phyloP scores from a whole-genome alignment of 257 asterid genomes.

The Solanum dulcamara region DNA sequence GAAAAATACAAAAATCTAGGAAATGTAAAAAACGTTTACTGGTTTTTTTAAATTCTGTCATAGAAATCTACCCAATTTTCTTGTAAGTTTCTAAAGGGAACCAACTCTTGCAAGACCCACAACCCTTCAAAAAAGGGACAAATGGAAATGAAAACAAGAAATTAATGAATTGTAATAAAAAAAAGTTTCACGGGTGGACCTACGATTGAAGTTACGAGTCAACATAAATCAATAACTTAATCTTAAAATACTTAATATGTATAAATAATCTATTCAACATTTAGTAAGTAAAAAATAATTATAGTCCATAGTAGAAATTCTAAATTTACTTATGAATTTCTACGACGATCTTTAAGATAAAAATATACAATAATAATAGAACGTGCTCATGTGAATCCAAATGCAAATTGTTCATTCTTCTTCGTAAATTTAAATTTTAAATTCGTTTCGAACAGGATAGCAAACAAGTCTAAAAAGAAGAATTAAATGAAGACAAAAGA shows the following conservation, averaged over 20 bases:
- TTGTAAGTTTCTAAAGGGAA: background rate
- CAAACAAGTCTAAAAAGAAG: background rate
- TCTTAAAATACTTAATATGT: too few relatives aligned
- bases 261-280: too few relatives aligned
- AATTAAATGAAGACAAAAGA: background rate
- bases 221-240: too few relatives aligned
- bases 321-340: too few relatives aligned
- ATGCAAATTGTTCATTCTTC: too few relatives aligned
- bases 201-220: too few relatives aligned
- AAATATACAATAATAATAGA: background rate
- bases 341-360: too few relatives aligned
- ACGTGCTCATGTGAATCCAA: too few relatives aligned
- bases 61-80: background rate
- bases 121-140: background rate
- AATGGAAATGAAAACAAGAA: background rate
- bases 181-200: too few relatives aligned
- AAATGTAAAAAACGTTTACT: background rate
- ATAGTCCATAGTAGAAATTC: background rate
- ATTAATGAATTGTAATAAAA: background rate
- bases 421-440: too few relatives aligned
- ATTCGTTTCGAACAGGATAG: accelerated
- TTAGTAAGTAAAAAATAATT: background rate
- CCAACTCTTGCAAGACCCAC: background rate
- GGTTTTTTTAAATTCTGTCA: background rate
- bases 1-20: background rate